A percentile compares a stretch with the other conserved stretches of the same genome.
phyloP scores from a whole-genome alignment of 352 stramenopile genomes.

The Globisporangium yorkense region DNA sequence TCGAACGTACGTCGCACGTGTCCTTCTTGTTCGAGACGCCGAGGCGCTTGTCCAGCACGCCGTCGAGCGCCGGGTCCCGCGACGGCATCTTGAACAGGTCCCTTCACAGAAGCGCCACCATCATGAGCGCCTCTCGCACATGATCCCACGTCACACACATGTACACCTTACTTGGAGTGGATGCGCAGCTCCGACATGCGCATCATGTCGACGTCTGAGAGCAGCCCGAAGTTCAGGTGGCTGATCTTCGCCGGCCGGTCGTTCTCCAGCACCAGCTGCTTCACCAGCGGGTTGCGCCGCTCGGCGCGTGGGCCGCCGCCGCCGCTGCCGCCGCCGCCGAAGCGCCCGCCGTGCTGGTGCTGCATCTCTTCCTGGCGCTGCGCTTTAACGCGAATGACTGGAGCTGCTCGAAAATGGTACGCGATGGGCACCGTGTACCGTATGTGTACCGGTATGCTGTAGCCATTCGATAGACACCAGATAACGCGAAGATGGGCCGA shows the following conservation, averaged over 20 bases:
- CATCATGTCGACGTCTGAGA: constrained; percentile 95
- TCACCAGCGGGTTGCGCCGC: constrained; percentile 82
- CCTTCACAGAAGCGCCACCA: constrained; percentile 26
- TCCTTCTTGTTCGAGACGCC: constrained; percentile 97
- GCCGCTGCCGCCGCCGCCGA: constrained; percentile 10
- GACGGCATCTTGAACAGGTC: constrained; percentile 97
- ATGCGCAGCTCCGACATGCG: constrained; percentile 94
- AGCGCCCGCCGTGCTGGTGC: constrained; percentile 16
- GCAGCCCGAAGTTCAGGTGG: constrained; percentile 97
- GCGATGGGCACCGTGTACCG: too few relatives aligned
- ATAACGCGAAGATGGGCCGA: constrained; percentile 44
- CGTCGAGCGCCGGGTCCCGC: constrained; percentile 88
- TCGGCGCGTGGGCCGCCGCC: constrained; percentile 28
- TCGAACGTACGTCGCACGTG: constrained; percentile 87
- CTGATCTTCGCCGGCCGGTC: constrained; percentile 92
- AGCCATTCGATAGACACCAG: not conserved
- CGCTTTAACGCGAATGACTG: not conserved
- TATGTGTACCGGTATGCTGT: too few relatives aligned
- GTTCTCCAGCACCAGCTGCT: constrained; percentile 88
- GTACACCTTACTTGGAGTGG: constrained; percentile 52
- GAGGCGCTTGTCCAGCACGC: constrained; percentile 96
- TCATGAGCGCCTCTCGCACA: not conserved
- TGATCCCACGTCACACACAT: not conserved
- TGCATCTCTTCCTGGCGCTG: constrained; percentile 20
- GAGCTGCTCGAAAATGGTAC: not conserved